Evolutionary conservation across 345 rosid genomes (phyloP).

Genomic region (Toxicodendron radicans): DNA sequence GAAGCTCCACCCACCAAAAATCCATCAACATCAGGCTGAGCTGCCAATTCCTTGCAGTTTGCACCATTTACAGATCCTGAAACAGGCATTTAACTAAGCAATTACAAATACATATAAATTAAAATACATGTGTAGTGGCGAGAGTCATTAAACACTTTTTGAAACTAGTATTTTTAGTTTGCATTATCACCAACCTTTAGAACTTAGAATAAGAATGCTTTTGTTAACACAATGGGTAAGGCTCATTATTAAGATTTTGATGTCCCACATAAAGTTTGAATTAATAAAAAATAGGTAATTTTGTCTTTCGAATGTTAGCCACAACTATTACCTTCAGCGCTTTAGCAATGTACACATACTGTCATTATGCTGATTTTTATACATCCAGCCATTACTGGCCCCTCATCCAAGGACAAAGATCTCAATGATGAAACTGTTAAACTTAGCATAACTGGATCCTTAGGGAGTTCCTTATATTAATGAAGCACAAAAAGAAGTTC

Average conservation of each 20-base stretch:
- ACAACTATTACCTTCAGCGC: no score
- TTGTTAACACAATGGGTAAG: neutral
- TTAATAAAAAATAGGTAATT: no score
- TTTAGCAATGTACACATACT: no score
- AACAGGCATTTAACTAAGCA: neutral
- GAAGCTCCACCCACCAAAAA: slow-evolving; percentile 95
- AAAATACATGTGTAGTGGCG: neutral
- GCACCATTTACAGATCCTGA: slow-evolving; percentile 81
- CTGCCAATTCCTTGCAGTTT: slow-evolving; percentile 82
- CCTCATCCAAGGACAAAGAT: neutral
- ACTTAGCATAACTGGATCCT: no score
- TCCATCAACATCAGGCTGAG: slow-evolving; percentile 77
- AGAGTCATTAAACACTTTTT: neutral
- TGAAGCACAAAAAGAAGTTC: neutral
- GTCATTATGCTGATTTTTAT: no score
- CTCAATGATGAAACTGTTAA: no score
- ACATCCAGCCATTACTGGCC: neutral
- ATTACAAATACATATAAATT: neutral
- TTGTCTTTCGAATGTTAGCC: neutral
- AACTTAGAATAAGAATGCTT: neutral
- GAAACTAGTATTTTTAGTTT: neutral
- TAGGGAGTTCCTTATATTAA: neutral
- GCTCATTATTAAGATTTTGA: neutral
- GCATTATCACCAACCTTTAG: neutral
- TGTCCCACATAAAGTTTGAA: neutral